Conservation (phyloP, 768 basidiomycete species). For the Boletus insuetus region DNA sequence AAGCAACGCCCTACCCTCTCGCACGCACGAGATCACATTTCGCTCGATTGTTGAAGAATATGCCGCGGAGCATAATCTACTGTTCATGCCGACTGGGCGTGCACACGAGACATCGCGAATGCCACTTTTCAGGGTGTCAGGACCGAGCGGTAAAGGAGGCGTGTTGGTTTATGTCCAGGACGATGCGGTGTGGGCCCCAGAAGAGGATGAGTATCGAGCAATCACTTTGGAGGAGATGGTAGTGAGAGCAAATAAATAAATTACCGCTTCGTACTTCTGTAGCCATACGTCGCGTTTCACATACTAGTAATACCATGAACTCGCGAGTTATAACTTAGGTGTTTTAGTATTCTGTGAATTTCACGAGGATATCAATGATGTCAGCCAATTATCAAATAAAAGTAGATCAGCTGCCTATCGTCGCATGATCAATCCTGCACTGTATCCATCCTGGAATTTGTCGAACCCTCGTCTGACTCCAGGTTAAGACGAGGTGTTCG, state of each 20-base stretch:
- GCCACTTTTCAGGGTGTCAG: constrained; percentile 85
- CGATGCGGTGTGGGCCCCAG: constrained; percentile 89
- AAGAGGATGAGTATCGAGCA: constrained; percentile 66
- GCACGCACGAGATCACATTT: constrained; percentile 86
- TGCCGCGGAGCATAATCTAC: constrained; percentile 78
- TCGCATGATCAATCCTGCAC: too few species aligned
- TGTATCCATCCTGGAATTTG: too few species aligned
- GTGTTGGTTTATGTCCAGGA: constrained; percentile 87
- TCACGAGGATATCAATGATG: too few species aligned
- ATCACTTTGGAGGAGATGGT: constrained; percentile 91
- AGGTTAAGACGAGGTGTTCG: too few species aligned
- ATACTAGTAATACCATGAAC: too few species aligned
- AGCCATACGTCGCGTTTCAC: too few species aligned
- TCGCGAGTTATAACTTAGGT: too few species aligned
- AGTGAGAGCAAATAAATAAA: constrained; percentile 45
- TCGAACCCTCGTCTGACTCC: too few species aligned
- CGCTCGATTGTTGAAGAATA: constrained; percentile 89
- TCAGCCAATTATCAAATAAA: too few species aligned
- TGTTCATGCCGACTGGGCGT: constrained; percentile 86
- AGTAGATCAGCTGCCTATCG: too few species aligned
- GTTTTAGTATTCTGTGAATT: too few species aligned
- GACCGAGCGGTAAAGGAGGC: constrained; percentile 81
- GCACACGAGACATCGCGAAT: constrained; percentile 84
- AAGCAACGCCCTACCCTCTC: constrained; percentile 42
- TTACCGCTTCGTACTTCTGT: background rate